Conservation (phyloP, 1,284 basidiomycete species). For the Pascua sp. region DNA sequence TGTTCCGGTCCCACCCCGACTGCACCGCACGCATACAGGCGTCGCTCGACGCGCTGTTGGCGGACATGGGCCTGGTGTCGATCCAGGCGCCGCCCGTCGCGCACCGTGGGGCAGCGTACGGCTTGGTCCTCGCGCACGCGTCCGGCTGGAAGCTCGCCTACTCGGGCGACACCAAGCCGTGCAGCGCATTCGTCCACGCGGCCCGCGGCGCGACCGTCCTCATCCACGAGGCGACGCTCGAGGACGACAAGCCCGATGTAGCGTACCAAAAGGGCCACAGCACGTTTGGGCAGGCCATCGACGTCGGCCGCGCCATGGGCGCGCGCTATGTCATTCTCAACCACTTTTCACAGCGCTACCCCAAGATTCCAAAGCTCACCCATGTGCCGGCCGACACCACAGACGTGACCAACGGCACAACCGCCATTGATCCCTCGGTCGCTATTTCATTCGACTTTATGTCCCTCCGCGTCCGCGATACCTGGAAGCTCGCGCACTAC, state of each 20-base stretch:
- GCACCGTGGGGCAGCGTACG: conserved; percentile 70
- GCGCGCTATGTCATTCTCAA: conserved; percentile 81
- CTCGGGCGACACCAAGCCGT: conserved; percentile 86
- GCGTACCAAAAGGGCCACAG: conserved; percentile 79
- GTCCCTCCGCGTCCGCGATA: conserved; percentile 65
- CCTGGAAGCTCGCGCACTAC: conserved; percentile 77
- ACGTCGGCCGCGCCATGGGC: conserved; percentile 72
- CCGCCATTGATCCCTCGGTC: conserved; percentile 49
- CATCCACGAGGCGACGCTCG: conserved; percentile 90
- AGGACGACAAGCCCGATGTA: conserved; percentile 68
- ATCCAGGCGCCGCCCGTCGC: conserved; percentile 66
- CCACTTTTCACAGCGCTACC: conserved; percentile 93
- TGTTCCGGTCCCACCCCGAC: conserved; percentile 4
- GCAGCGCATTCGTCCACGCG: conserved; percentile 62
- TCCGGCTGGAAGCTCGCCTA: conserved; percentile 79
- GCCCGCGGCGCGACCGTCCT: conserved; percentile 72
- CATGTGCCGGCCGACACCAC: conserved; percentile 4
- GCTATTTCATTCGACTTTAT: conserved; percentile 79
- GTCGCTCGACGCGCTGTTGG: conserved; percentile 6
- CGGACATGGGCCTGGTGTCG: conserved; percentile 28
- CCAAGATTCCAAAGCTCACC: conserved; percentile 65
- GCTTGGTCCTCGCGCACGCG: conserved; percentile 62
- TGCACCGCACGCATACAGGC: neutral
- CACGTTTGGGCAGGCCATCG: conserved; percentile 82
- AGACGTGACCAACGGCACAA: neutral